Conservation (phyloP, 2,329 filamentous ascomycete genomes). For the Aspergillus pseudoglaucus region DNA sequence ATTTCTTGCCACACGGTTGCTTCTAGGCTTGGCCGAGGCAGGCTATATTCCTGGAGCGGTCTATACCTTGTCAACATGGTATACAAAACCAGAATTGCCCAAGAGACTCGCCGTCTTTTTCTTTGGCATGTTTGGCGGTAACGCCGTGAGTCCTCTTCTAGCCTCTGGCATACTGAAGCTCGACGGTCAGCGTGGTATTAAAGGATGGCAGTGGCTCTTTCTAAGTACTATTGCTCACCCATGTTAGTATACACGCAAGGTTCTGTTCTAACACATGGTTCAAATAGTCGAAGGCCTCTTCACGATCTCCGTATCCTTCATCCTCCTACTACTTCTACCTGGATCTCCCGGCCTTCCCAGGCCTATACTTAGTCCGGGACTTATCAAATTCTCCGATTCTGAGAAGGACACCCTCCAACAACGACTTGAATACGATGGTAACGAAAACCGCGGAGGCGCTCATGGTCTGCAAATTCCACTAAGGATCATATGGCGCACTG, state of each 20-base stretch:
- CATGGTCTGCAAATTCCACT: neutral
- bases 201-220: neutral
- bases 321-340: neutral
- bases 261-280: neutral
- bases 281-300: neutral
- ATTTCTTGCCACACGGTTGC: neutral
- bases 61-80: neutral
- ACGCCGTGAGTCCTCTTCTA: neutral
- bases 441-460: neutral
- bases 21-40: neutral
- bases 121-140: neutral
- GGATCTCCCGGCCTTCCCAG: neutral
- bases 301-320: neutral
- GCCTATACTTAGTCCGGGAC: neutral
- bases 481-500: neutral
- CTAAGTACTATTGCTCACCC: neutral
- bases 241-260: neutral
- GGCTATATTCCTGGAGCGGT: neutral
- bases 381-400: neutral
- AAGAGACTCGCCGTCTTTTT: neutral
- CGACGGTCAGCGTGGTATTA: neutral
- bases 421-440: neutral
- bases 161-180: neutral
- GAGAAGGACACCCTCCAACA: neutral
- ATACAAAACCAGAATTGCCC: neutral